These are phyloP conservation scores for Artemisia argyi DNA, from an alignment of 129 eudicot species.

Conservation along the genomic window DNA sequence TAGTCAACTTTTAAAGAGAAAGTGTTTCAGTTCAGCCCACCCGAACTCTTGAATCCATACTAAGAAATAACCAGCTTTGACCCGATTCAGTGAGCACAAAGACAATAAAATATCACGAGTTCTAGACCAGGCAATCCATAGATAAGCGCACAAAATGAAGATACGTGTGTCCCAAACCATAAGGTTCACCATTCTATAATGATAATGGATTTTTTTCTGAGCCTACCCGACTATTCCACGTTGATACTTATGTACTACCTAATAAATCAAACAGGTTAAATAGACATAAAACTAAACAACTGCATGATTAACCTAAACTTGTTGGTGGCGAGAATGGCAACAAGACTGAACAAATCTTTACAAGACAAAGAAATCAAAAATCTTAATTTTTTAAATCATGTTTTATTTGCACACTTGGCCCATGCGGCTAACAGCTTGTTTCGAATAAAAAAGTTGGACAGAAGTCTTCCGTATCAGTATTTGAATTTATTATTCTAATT, in stretches of 20 bases:
- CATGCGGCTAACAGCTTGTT: conserved; percentile 14
- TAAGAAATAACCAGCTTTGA: too few relatives aligned
- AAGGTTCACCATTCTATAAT: too few relatives aligned
- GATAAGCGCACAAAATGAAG: too few relatives aligned
- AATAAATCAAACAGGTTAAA: conserved; percentile 11
- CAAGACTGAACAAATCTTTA: conserved; percentile 5
- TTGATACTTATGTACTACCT: not conserved
- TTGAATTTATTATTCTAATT: too few relatives aligned
- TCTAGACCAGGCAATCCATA: not conserved
- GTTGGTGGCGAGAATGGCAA: conserved; percentile 2
- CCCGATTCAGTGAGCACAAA: too few relatives aligned
- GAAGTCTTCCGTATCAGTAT: too few relatives aligned
- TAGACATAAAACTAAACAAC: not conserved
- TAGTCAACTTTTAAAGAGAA: too few relatives aligned
- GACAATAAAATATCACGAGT: not conserved
- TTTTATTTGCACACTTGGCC: not conserved
- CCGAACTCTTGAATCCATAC: too few relatives aligned
- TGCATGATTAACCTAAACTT: not conserved
- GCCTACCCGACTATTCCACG: not conserved
- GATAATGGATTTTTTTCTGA: too few relatives aligned
- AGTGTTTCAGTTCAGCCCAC: too few relatives aligned
- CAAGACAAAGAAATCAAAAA: conserved; percentile 6
- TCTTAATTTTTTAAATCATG: not conserved
- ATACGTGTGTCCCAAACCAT: too few relatives aligned
- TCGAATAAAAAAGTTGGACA: not conserved